Conservation (phyloP, 805 yeast species). For the Candida anglica region DNA sequence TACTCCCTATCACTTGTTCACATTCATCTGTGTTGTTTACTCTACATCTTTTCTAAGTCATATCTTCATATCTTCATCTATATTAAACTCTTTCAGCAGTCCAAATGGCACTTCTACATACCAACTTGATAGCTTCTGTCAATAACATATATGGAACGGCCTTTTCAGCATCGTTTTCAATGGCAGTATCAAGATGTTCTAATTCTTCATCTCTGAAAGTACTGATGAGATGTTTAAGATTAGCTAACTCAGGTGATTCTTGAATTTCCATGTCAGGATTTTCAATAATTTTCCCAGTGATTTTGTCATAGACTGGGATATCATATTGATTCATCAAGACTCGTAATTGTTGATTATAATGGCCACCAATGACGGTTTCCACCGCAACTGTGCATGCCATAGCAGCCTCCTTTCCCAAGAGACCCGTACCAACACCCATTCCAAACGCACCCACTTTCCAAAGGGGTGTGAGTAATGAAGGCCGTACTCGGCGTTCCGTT, state of each 20-base stretch:
- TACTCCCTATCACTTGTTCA: too few species aligned
- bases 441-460: conserved; percentile 92
- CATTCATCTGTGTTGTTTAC: too few species aligned
- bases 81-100: conserved; percentile 75
- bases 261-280: conserved; percentile 19
- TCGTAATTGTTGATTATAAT: conserved; percentile 87
- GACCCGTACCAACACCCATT: conserved; percentile 83
- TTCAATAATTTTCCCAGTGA: conserved; percentile 25
- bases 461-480: conserved; percentile 84
- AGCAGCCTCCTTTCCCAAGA: conserved; percentile 90
- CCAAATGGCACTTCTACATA: conserved; percentile 87
- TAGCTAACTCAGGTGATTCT: conserved; percentile 51
- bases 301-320: conserved; percentile 35
- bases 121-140: conserved; percentile 80
- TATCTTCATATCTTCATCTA: background rate
- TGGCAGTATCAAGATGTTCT: conserved; percentile 92
- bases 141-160: conserved; percentile 90
- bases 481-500: conserved; percentile 75
- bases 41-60: too few species aligned
- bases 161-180: conserved; percentile 84
- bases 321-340: conserved; percentile 65
- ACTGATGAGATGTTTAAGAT: conserved; percentile 59
- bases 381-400: conserved; percentile 99
- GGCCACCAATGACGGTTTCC: conserved; percentile 96
- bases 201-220: conserved; percentile 90